Percentiles rank a stretch among this genome's conserved stretches.
Conservation (phyloP, 2,329 filamentous ascomycete species). For the Acrocalymma vagum region DNA sequence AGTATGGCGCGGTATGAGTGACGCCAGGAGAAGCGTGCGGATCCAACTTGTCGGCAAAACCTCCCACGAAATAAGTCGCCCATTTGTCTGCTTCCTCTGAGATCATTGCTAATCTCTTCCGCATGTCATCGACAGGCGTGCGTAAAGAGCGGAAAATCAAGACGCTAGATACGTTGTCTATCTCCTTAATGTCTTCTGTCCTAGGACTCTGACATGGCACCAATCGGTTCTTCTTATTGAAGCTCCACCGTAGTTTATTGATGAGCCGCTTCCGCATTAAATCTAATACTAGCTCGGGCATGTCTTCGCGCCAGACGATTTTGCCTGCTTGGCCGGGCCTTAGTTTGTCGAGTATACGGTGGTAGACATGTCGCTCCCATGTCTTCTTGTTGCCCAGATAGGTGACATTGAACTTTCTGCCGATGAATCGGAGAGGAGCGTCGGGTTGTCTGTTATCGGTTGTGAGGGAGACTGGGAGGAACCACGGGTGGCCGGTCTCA, state of each 20-base stretch:
- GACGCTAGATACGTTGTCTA: slow-evolving; percentile 40
- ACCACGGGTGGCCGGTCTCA: slow-evolving; percentile 62
- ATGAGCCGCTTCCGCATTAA: slow-evolving; percentile 47
- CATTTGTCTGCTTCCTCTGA: slow-evolving; percentile 30
- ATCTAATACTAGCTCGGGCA: slow-evolving; percentile 52
- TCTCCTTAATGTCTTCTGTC: slow-evolving; percentile 24
- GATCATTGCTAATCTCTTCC: slow-evolving; percentile 20
- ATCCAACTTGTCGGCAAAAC: slow-evolving; percentile 25
- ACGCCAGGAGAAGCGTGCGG: slow-evolving; percentile 30
- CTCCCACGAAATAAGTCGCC: slow-evolving; percentile 23
- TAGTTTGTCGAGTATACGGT: slow-evolving; percentile 45
- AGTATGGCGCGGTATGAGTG: slow-evolving; percentile 32
- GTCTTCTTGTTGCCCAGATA: slow-evolving; percentile 28
- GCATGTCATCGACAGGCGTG: slow-evolving; percentile 33
- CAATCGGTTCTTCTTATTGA: slow-evolving; percentile 32
- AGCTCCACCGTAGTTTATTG: slow-evolving; percentile 47
- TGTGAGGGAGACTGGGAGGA: slow-evolving; percentile 57
- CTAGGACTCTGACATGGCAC: slow-evolving; percentile 28
- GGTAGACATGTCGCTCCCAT: slow-evolving; percentile 30
- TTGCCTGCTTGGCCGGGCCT: slow-evolving; percentile 36
- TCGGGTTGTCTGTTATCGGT: slow-evolving; percentile 31
- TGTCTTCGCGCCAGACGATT: slow-evolving; percentile 58
- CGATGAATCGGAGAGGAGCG: slow-evolving; percentile 30
- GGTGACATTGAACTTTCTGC: slow-evolving; percentile 18
- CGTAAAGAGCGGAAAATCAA: slow-evolving; percentile 33